Evolutionary conservation across 306 rosid genomes (phyloP), one percentile per base, ranked within the genome.

Genomic region (Rosa multiflora): DNA sequence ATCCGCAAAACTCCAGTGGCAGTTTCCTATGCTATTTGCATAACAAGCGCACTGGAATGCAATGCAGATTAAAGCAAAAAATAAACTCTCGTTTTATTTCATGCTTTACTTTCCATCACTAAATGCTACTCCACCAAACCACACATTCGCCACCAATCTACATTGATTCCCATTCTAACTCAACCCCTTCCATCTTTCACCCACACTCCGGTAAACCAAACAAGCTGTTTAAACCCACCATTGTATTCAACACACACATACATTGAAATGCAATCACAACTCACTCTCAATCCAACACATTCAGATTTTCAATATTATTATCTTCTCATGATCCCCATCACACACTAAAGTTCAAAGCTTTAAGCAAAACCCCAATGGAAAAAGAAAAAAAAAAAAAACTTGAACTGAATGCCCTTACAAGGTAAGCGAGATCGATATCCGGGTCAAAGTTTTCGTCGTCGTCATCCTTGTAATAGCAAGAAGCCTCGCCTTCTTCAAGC

Each of bases 401-500:
- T 42, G 23, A 76, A 80, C 77, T 71, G 52, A 49, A 56, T 69
- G 40, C 79, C 89, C 96, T 94, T 92, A 94, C 98, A 86, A 94
- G 77, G 92, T 90, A 86, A 74, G 92, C 85, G 82, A 89, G 85
- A 81, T 87, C 81, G 74, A 73, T 67, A 75, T 94, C 93, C 82
- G 83, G 88, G 83, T 89, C 85, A 87, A 74, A 59, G 73, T 64
- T 80, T 79, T 46, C 79, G 74, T 79, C 90, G 80, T 85, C 86
- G 80, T 87, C 88, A 39, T 85, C 90, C 79, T 83, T 82, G 86
- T 70, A 76, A 89, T 77, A 83, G 87, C 82, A 59, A 84, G 97
- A 61, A 79, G 97, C 90, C 82, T 92, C 94, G 79, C 93, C 96
- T 86, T 94, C 98, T 70, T 89, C 97, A 40, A 90, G 86, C 78